Evolutionary conservation across 768 basidiomycete genomes (phyloP), one percentile per base, ranked within the genome.

Genomic region (Pulveroboletus sp.): DNA sequence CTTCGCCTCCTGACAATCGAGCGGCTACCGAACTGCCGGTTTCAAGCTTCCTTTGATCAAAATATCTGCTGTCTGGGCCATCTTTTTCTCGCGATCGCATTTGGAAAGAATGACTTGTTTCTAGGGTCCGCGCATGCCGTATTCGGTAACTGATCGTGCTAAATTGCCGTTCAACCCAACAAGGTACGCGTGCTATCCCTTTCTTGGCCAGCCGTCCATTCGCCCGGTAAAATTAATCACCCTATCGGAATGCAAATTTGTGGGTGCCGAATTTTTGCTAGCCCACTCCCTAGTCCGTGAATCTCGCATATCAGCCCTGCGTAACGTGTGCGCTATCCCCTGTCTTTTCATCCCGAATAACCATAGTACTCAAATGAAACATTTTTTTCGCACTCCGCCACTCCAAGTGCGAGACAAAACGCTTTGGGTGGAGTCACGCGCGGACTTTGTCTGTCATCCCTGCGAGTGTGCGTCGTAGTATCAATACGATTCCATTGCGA

Each of bases 1-100:
- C 39, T 39, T 55, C 62, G 54, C 55, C 62, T 64, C 64, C 62
- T 65, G 60, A 60, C 61, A 63, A 61, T 68, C 61, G 59, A 62
- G 53, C 54, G 60, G 60, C 43, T 68, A 62, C 64, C 64, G 43
- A 47, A 31, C 31, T 62, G 40, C 55, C 58, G 67, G 63, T 46
- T 54, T 60, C 64, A 54, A 62, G 35, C 63, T 68, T 50, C 53
- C 44, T 55, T 53, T 47, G 44, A 65, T 59, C 53, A 52, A 49
- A 29, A 59, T 58, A 56, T 67, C 51, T 57, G 57, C n/a, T 67
- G 58, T 58, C 58, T 56, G 53, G 54, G 34, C 41, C 55, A 51
- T n/a, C 43, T 40, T 47, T 61, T 61, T 67, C 54, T 59, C 57
- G 60, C 55, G 63, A 58, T 64, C 51, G 50, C 51, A 43, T 46